A percentile compares a stretch with the other conserved stretches of the same genome.
phyloP scores from a whole-genome alignment of 768 basidiomycete species.

The Leccinum disarticulatum region DNA sequence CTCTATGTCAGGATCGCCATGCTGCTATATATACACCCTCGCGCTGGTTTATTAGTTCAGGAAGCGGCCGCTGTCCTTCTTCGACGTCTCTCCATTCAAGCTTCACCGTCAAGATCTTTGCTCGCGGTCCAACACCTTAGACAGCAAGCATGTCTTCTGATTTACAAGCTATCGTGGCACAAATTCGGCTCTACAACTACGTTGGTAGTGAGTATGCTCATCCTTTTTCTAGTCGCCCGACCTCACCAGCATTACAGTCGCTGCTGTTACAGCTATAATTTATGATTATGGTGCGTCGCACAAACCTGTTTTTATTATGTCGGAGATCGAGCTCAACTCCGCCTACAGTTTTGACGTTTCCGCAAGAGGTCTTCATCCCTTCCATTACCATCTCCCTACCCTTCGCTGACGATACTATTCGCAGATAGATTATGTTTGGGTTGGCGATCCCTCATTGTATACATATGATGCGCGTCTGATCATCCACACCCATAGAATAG shows the following conservation, averaged over 20 bases:
- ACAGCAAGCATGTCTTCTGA: constrained; percentile 5
- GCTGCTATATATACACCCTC: neutral
- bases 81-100: neutral
- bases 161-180: constrained; percentile 3
- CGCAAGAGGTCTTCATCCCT: constrained; percentile 16
- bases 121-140: neutral
- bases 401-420: constrained; percentile 5
- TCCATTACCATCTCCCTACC: neutral
- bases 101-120: neutral
- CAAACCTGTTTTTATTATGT: neutral
- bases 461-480: neutral
- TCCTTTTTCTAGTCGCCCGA: neutral
- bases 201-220: constrained; percentile 5
- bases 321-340: neutral
- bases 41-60: neutral
- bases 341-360: constrained; percentile 16
- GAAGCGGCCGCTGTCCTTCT: neutral
- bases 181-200: constrained; percentile 11
- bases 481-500: constrained; percentile 8
- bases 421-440: constrained; percentile 23
- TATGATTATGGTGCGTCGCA: constrained; percentile 23
- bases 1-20: neutral
- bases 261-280: constrained; percentile 3
- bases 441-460: constrained; percentile 2
- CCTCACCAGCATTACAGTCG: constrained; percentile 16